These are phyloP conservation scores for sweet orange (Citrus sinensis) DNA, from an alignment of 345 rosid species.

Conservation along the genomic window DNA sequence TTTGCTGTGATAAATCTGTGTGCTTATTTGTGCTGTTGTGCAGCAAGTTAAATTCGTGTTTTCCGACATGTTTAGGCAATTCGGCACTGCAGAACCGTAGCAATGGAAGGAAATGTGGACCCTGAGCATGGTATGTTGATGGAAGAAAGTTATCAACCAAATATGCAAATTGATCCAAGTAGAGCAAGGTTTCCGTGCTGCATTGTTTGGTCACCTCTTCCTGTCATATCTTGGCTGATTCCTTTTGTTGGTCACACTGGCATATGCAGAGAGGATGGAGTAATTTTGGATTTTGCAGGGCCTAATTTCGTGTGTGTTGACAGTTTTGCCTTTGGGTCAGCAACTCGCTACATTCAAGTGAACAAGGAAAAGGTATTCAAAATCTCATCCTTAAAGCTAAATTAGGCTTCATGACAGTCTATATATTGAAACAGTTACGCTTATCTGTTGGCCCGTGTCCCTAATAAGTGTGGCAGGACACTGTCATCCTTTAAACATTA, in stretches of 20 bases:
- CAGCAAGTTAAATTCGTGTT: not conserved
- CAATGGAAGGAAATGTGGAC: conserved; percentile 46
- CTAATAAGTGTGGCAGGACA: not conserved
- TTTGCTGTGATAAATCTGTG: not conserved
- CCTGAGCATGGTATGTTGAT: conserved; percentile 39
- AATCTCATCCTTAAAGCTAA: not conserved
- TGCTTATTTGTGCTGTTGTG: not conserved
- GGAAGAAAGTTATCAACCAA: conserved; percentile 31
- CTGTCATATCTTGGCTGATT: conserved; percentile 83
- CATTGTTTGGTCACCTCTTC: conserved; percentile 93
- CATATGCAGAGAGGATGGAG: conserved; percentile 91
- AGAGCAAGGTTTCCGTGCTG: conserved; percentile 79
- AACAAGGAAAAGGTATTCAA: conserved; percentile 56
- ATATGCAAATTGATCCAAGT: conserved; percentile 57
- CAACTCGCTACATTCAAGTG: conserved; percentile 73
- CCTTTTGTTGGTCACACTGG: conserved; percentile 89
- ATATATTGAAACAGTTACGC: not conserved
- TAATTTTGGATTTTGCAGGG: conserved; percentile 89
- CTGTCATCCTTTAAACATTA: not conserved
- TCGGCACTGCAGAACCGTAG: conserved; percentile 6
- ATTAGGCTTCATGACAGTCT: not conserved
- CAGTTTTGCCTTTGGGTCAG: conserved; percentile 78
- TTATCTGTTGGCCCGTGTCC: not conserved
- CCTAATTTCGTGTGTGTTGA: conserved; percentile 90
- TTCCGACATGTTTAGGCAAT: conserved; percentile 4